These are phyloP conservation scores for Neurospora tetrasperma DNA, from an alignment of 495 filamentous ascomycete genomes.

Conservation along the genomic window DNA sequence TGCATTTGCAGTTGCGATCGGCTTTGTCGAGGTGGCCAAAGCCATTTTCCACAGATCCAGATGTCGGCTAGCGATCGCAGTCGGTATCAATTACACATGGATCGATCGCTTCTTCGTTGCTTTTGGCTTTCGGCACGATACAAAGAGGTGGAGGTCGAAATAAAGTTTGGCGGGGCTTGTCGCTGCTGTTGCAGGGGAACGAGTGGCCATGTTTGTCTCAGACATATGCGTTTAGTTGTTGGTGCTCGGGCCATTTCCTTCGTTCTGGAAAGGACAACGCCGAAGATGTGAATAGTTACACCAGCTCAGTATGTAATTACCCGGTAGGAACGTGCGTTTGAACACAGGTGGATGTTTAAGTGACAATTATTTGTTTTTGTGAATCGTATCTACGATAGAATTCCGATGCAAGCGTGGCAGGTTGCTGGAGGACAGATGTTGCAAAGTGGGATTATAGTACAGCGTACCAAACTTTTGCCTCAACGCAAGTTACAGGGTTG, in stretches of 20 bases:
- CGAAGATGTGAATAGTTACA: background rate
- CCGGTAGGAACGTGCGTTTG: background rate
- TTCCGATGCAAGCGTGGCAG: too few relatives aligned
- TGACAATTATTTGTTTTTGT: background rate
- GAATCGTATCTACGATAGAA: background rate
- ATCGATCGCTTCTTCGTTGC: background rate
- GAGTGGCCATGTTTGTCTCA: background rate
- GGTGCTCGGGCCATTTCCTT: background rate
- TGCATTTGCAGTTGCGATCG: background rate
- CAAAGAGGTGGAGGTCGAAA: conserved; percentile 2
- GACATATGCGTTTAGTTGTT: background rate
- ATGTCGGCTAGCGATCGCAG: background rate
- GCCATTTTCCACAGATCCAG: background rate
- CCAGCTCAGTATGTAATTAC: background rate
- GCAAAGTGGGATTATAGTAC: accelerated
- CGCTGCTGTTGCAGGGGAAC: background rate
- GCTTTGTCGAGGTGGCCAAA: background rate
- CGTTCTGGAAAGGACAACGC: background rate
- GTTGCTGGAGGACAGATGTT: too few relatives aligned
- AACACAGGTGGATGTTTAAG: background rate
- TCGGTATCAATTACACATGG: background rate
- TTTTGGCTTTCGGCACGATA: background rate
- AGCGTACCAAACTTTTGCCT: background rate
- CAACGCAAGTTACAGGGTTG: background rate
- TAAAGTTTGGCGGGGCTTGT: background rate